Evolutionary conservation across 176 grass and related monocot genomes (phyloP), one percentile per base, ranked within the genome.

Genomic region (Miscanthus lutarioriparius): DNA sequence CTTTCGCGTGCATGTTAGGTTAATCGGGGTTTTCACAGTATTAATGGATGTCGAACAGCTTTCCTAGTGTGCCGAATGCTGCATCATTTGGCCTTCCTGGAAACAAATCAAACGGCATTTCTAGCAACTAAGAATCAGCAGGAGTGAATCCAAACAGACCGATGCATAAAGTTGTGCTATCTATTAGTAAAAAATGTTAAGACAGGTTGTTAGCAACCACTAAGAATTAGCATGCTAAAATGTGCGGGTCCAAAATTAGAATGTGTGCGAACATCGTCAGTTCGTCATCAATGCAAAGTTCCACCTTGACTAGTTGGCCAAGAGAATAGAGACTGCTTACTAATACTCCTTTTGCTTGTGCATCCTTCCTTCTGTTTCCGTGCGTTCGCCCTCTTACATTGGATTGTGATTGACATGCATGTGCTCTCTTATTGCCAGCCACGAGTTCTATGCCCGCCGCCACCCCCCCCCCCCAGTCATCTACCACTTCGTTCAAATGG

Each of bases 321-420:
- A 26, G 56, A 43, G 20, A 86, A 11, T 15, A 79, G 33, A 25
- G 43, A 23, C 59, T 43, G n/a, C 59, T 40, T 37, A 35, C 40
- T 14, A 4, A 37, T 40, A 17, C 53, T 69, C 41, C 11, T 33
- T 26, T 80, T 86, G 56, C 54, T 44, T 56, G 78, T 78, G 72
- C 41, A 71, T 82, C 32, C 53, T 40, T 70, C 85, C 61, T 76
- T 88, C 74, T 74, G 44, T 74, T 67, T 35, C 20, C 51, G 43
- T 68, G 87, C 58, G 3, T 45, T 59, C 7, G 59, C 64, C 33
- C 22, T 72, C 65, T 78, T 12, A 67, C 38, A 8, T 16, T 38
- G 74, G 79, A 38, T 25, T 75, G 71, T 68, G 61, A 69, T 80
- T 44, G 66, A 14, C 66, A 78, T 45, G 88, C 83, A 82, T 58